phyloP scores from a whole-genome alignment of 1,284 basidiomycete genomes.

The Trichosporon sp. region DNA sequence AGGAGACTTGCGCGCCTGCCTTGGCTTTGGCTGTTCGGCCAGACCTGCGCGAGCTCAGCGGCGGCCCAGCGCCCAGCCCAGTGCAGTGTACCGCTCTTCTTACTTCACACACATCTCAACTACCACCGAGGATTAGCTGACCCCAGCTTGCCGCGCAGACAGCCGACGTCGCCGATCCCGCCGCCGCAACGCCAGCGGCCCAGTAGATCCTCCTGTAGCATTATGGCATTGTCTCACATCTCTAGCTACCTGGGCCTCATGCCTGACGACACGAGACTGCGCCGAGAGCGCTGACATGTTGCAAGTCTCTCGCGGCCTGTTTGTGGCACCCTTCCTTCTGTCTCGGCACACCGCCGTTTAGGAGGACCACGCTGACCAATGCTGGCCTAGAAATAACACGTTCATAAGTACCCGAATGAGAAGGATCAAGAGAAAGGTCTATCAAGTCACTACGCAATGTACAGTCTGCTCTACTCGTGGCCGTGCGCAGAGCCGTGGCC shows the following conservation, averaged over 20 bases:
- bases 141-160: conserved; percentile 8
- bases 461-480: background rate
- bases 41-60: no score
- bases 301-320: no score
- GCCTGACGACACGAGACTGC: no score
- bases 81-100: no score
- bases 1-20: no score
- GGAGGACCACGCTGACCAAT: background rate
- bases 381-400: background rate
- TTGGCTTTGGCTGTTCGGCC: no score
- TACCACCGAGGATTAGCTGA: conserved; percentile 8
- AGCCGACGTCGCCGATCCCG: background rate
- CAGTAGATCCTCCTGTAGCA: background rate
- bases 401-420: background rate
- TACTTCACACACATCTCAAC: no score
- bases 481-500: conserved; percentile 1
- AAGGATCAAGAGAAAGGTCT: background rate
- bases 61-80: no score
- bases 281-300: no score
- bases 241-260: background rate
- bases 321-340: no score
- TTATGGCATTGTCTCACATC: conserved; percentile 5
- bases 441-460: background rate
- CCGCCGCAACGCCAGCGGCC: background rate
- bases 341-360: no score